A percentile compares a stretch with the other conserved stretches of the same genome.
These are phyloP conservation scores for Candida dubliniensis DNA, from an alignment of 1,139 yeast genomes.

Conservation along the genomic window DNA sequence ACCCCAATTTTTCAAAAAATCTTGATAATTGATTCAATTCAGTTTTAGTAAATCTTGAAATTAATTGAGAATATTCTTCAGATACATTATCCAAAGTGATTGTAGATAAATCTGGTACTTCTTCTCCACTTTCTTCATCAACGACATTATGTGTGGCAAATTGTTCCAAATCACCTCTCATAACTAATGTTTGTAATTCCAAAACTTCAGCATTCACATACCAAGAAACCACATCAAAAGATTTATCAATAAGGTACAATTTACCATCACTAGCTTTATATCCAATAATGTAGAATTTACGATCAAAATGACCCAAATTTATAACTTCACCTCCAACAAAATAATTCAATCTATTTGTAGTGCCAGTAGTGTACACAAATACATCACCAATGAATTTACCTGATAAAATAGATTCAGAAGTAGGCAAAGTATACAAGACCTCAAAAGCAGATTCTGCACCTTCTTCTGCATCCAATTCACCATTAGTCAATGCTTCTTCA, in stretches of 20 bases:
- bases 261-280: constrained; percentile 82
- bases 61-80: constrained; percentile 46
- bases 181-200: constrained; percentile 91
- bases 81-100: constrained; percentile 66
- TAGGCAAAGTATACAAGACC: constrained; percentile 73
- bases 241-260: constrained; percentile 88
- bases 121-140: constrained; percentile 44
- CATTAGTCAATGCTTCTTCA: constrained; percentile 60
- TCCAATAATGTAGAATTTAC: constrained; percentile 82
- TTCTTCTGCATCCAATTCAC: constrained; percentile 70
- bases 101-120: constrained; percentile 47
- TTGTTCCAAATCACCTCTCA: constrained; percentile 82
- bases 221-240: constrained; percentile 80
- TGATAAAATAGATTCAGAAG: constrained; percentile 71
- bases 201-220: constrained; percentile 79
- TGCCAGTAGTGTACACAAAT: constrained; percentile 78
- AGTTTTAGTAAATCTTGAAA: constrained; percentile 54
- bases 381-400: constrained; percentile 98
- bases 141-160: constrained; percentile 32
- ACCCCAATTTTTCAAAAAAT: constrained; percentile 91
- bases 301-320: constrained; percentile 91
- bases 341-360: constrained; percentile 86
- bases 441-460: constrained; percentile 88
- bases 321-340: constrained; percentile 92
- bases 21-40: constrained; percentile 84